Percentiles rank a stretch among this genome's conserved stretches.
phyloP scores from a whole-genome alignment of 306 rosid genomes.

The Gastrolobium villosum region DNA sequence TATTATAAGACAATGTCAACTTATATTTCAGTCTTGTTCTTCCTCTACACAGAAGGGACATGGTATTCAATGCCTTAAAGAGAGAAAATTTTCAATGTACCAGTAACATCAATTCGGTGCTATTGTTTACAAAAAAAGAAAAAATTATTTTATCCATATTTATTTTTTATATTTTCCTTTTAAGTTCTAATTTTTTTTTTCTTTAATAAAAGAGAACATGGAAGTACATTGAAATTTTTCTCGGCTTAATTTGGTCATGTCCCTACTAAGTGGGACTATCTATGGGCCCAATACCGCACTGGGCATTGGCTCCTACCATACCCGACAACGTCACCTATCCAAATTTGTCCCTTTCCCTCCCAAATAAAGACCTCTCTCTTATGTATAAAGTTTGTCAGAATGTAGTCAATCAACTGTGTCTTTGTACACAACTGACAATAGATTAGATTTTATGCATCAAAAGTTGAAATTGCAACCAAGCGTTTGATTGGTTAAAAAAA shows the following conservation, averaged over 20 bases:
- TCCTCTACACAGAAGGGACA: conserved; percentile 59
- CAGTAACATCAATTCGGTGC: too few species aligned
- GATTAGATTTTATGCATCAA: not conserved
- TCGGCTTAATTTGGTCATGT: too few species aligned
- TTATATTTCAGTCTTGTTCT: conserved; percentile 25
- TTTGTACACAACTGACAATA: not conserved
- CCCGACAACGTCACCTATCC: conserved; percentile 1
- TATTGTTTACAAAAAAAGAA: too few species aligned
- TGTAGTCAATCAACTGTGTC: too few species aligned
- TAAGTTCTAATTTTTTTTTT: too few species aligned
- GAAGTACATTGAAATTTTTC: too few species aligned
- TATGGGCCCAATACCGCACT: conserved; percentile 3
- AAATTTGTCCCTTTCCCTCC: conserved; percentile 42
- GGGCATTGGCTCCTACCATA: conserved; percentile 46
- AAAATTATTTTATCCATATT: too few species aligned
- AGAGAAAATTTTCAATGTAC: too few species aligned
- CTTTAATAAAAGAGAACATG: too few species aligned
- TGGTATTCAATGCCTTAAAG: conserved; percentile 53
- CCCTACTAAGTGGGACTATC: conserved; percentile 24
- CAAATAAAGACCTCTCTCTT: not conserved
- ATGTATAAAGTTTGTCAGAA: too few species aligned
- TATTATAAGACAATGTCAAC: conserved; percentile 55
- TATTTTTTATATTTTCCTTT: too few species aligned
- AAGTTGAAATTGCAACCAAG: not conserved
- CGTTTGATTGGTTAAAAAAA: not conserved